Conservation (phyloP, 2,329 filamentous ascomycete genomes). For the Colletotrichum nymphaeae region DNA sequence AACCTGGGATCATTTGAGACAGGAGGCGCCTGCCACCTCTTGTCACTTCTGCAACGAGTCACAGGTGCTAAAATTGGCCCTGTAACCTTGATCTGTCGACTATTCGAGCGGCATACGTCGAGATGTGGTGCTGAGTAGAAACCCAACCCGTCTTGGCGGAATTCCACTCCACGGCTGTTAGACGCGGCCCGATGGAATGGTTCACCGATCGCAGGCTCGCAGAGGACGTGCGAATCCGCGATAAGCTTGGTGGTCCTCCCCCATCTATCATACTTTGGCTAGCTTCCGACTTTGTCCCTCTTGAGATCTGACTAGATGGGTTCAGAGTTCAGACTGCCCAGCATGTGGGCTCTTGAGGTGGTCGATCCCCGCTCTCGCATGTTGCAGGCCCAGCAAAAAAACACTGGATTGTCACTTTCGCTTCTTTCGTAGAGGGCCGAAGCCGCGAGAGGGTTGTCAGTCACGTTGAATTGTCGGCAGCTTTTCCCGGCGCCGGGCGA, state of each 20-base stretch:
- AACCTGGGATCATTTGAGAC: neutral
- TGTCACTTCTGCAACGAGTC: neutral
- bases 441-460: conserved; percentile 1
- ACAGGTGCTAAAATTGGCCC: neutral
- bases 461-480: neutral
- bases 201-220: neutral
- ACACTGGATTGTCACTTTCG: neutral
- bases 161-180: neutral
- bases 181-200: neutral
- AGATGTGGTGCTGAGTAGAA: neutral
- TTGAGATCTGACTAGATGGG: neutral
- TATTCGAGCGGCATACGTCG: too few relatives aligned
- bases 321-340: neutral
- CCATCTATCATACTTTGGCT: neutral
- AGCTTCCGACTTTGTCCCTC: neutral
- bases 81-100: neutral
- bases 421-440: conserved; percentile 10
- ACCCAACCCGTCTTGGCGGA: neutral
- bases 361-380: neutral
- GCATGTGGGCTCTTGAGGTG: neutral
- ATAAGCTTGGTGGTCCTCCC: neutral
- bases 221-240: neutral
- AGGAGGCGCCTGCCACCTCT: neutral
- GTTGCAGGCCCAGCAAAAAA: neutral
- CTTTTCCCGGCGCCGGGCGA: too few relatives aligned